A percentile compares a stretch with the other conserved stretches of the same genome.
Evolutionary conservation across 2,329 filamentous ascomycete genomes (phyloP).

Genomic region (Venturia pyrina): DNA sequence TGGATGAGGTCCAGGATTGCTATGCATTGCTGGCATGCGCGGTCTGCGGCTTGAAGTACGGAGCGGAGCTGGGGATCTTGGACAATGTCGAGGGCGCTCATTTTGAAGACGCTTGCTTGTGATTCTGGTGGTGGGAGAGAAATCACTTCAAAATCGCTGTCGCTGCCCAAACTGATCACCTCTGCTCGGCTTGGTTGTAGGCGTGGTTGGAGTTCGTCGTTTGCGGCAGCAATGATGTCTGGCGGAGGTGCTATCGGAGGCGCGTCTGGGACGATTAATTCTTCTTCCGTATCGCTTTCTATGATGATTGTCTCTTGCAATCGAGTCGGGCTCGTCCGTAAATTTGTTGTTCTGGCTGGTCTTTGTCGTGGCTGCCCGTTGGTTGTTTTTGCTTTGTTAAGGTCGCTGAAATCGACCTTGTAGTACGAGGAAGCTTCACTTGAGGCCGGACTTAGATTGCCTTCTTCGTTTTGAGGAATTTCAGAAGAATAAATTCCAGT

Average conservation of each 20-base stretch:
- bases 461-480: neutral
- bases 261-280: neutral
- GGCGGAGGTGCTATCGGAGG: neutral
- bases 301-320: neutral
- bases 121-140: neutral
- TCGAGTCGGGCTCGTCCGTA: neutral
- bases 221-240: neutral
- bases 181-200: neutral
- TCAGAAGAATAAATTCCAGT: neutral
- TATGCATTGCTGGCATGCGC: constrained; percentile 12
- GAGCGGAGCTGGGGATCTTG: constrained; percentile 10
- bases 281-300: neutral
- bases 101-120: constrained; percentile 4
- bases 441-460: neutral
- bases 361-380: neutral
- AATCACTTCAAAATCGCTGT: neutral
- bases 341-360: neutral
- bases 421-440: neutral
- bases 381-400: neutral
- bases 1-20: constrained; percentile 11
- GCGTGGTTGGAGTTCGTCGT: neutral
- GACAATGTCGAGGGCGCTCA: constrained; percentile 12
- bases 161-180: neutral
- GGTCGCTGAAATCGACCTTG: neutral
- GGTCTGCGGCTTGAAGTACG: constrained; percentile 9